Base-by-base conservation (phyloP, 2,329 filamentous ascomycete species). In the Stemphylium vesicarium region DNA sequence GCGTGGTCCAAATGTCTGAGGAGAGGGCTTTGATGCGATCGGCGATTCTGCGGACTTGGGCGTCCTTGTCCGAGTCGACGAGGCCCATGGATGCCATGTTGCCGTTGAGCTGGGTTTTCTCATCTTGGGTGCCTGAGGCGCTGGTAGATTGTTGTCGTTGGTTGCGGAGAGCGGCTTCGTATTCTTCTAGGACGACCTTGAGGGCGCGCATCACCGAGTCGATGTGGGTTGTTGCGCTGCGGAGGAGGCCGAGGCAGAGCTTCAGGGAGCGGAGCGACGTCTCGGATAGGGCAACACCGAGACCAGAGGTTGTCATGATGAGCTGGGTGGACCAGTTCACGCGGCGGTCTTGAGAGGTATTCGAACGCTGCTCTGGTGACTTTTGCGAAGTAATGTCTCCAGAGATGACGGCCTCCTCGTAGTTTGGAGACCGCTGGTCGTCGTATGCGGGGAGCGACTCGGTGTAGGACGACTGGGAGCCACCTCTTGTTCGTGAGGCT, bases 261-360 rank as follows among this genome's bases (percentile, higher is more conserved):
- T 91, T 92, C 37, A 99, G 79, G 57, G 89, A 95, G 46, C 88
- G 85, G 8, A 97, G 79, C 18, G 91, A 96, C 68, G 95, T 89
- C 15, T 96, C 89, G 67, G 90, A 96, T 84, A 99, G 92, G 1
- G 95, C 92, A 13, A 96, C 88, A 60, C 92, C 92, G 0, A 98
- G 83, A 0, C 92, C 94, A 0, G 92, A 96, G 0, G 94, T 97
- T 4, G 91, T 93, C 73, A 96, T 90, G 63, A 96, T 90, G 15
- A 97, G 80, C 12, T 92, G 87, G 10, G 90, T 91, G 57, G 90
- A 91, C 92, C 92, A 96, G 36, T 80, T 82, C 10, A 69, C 81
- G 22, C 76, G 72, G 39, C 72, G 65, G 55, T 74, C 69, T 39
- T 73, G 68, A 4, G 60, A 74, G 61, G 63, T 70, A 45, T 55